Base-by-base conservation (phyloP, 2,329 filamentous ascomycete species). In the Sodiomyces alkalinus region DNA sequence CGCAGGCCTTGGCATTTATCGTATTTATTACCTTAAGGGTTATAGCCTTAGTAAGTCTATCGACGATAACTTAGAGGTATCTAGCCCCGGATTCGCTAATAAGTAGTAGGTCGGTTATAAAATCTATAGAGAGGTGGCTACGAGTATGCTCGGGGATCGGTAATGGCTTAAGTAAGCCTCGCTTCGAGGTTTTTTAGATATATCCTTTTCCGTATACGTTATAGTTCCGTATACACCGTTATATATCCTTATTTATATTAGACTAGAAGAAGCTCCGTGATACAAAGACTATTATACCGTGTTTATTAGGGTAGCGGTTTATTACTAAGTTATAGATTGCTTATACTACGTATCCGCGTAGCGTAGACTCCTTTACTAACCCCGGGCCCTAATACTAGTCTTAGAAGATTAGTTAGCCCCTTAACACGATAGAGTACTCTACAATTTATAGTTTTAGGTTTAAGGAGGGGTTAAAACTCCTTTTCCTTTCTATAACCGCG, bases 41-140 rank as follows among this genome's bases (percentile, higher is more conserved):
- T 14, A 29, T 11, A 3, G 9, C 9, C n/a, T 29, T 29, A 4
- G 16, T 22, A 10, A 29, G 12, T 3, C 12, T 12, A 12, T 25
- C 7, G 8, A 18, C 18, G 9, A 29, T 29, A 8, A 29, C 10
- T 13, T 19, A 15, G 3, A 29, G 21, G n/a, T 29, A 19, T 3
- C 11, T 24, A 3, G 16, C 11, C 7, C 10, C 11, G 5, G 3
- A 6, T 4, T 7, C 11, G 9, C 20, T 13, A 10, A 7, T 17
- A 6, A 14, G 15, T 25, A 19, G 9, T 3, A 25, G 21, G 10
- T 17, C 4, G 4, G n/a, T 19, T 14, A 29, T 29, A 19, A 29
- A 29, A n/a, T 29, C 28, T 25, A 29, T 29, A 5, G 8, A 14
- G 5, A 29, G 6, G 12, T 25, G 10, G 15, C n/a, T 22, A 8